phyloP scores from a whole-genome alignment of 2,329 filamentous ascomycete genomes.

The Clonostachys chloroleuca region DNA sequence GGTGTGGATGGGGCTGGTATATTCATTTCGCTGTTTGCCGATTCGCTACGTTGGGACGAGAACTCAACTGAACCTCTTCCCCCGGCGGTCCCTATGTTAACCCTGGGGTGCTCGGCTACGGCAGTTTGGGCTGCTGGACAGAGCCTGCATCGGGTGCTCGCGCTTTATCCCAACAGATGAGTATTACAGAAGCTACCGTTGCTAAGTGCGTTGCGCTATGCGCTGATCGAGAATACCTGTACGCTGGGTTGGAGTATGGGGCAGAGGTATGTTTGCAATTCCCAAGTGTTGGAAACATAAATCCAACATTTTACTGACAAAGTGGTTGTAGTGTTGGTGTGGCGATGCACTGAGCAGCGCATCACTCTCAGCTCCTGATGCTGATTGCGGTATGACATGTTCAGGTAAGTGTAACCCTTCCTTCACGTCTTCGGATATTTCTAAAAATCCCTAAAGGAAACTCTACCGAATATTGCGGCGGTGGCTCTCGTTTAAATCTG shows the following conservation, averaged over 20 bases:
- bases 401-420: slow-evolving; percentile 11
- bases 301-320: background rate
- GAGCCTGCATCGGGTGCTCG: slow-evolving; percentile 19
- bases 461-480: slow-evolving; percentile 28
- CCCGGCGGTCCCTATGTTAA: slow-evolving; percentile 22
- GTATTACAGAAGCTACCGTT: slow-evolving; percentile 19
- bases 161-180: slow-evolving; percentile 19
- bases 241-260: slow-evolving; percentile 31
- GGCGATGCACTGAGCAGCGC: slow-evolving; percentile 19
- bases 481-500: slow-evolving; percentile 23
- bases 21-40: slow-evolving; percentile 45
- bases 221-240: slow-evolving; percentile 13
- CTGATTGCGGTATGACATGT: slow-evolving; percentile 27
- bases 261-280: slow-evolving; percentile 19
- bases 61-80: slow-evolving; percentile 13
- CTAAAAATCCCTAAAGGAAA: slow-evolving; percentile 15
- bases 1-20: slow-evolving; percentile 25
- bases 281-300: background rate
- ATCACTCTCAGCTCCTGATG: slow-evolving; percentile 16
- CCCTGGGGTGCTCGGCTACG: slow-evolving; percentile 26
- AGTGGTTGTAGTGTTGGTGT: slow-evolving; percentile 24
- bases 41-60: slow-evolving; percentile 18
- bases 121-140: slow-evolving; percentile 30
- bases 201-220: slow-evolving; percentile 25
- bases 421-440: background rate